A percentile compares a stretch with the other conserved stretches of the same genome.
phyloP scores from a whole-genome alignment of 2,329 filamentous ascomycete species.

The Penicillium sp. region DNA sequence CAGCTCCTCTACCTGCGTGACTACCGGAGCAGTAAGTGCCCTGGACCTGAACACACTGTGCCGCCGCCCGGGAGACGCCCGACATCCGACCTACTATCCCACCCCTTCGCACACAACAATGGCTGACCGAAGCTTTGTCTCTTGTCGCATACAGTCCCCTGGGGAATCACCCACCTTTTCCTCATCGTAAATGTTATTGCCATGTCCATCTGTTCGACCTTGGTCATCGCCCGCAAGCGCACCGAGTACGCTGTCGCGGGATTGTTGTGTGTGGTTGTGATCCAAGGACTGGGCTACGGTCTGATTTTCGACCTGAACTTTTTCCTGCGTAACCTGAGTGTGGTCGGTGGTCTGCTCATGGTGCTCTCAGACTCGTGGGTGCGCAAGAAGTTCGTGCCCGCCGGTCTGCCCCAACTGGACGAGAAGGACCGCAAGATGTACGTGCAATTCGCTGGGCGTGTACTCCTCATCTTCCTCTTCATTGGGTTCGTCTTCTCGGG shows the following conservation, averaged over 20 bases:
- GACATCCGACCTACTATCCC: not conserved
- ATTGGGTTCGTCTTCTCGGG: slow-evolving; percentile 94
- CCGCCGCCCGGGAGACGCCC: no score
- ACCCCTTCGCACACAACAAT: not conserved
- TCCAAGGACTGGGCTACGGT: slow-evolving; percentile 92
- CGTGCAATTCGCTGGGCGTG: slow-evolving; percentile 93
- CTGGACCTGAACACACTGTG: slow-evolving; percentile 1
- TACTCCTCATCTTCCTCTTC: slow-evolving; percentile 96
- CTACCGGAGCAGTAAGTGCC: slow-evolving; percentile 77
- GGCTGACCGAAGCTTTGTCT: slow-evolving; percentile 16
- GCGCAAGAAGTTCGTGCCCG: slow-evolving; percentile 93
- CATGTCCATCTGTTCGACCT: slow-evolving; percentile 73
- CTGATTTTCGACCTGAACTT: slow-evolving; percentile 99
- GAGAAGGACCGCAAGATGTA: slow-evolving; percentile 99
- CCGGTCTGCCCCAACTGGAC: slow-evolving; percentile 85
- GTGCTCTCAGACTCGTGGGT: slow-evolving; percentile 97
- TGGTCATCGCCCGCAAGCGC: slow-evolving; percentile 89
- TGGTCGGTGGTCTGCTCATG: slow-evolving; percentile 96
- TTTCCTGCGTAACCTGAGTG: slow-evolving; percentile 96
- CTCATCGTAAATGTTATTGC: slow-evolving; percentile 81
- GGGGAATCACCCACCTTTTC: slow-evolving; percentile 85
- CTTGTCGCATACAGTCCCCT: slow-evolving; percentile 60
- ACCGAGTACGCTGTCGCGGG: slow-evolving; percentile 89
- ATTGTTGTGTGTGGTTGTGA: slow-evolving; percentile 82
- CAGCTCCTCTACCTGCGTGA: slow-evolving; percentile 89